Conservation (phyloP, 1,284 basidiomycete species). For the Schizophyllum amplum region DNA sequence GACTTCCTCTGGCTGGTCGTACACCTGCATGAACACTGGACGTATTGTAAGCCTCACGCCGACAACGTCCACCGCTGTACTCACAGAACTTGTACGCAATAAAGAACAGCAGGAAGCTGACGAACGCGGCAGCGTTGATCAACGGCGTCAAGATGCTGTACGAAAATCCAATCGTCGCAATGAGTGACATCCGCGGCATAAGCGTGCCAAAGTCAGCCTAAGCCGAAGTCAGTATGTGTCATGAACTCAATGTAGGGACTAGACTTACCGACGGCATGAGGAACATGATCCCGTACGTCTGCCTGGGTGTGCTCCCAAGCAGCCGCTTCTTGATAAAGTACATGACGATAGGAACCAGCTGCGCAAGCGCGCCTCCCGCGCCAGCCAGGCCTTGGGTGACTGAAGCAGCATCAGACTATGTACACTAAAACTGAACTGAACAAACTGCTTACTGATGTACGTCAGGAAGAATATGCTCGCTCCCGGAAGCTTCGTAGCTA, state of each 20-base stretch:
- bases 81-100: constrained; percentile 57
- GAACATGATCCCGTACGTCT: constrained; percentile 37
- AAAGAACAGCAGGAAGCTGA: constrained; percentile 55
- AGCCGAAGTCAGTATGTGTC: not conserved
- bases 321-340: constrained; percentile 61
- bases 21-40: constrained; percentile 43
- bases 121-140: constrained; percentile 60
- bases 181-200: constrained; percentile 39
- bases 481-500: constrained; percentile 56
- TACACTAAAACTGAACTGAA: not conserved
- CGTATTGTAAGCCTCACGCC: constrained; percentile 4
- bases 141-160: constrained; percentile 72
- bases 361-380: constrained; percentile 51
- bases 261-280: constrained; percentile 31
- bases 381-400: constrained; percentile 48
- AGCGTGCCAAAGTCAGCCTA: constrained; percentile 41
- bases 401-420: constrained; percentile 11
- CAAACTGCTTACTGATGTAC: constrained; percentile 54
- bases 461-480: constrained; percentile 80
- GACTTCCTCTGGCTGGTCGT: constrained; percentile 45
- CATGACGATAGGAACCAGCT: constrained; percentile 51
- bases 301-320: constrained; percentile 44
- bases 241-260: not conserved
- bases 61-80: constrained; percentile 15
- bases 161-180: constrained; percentile 46